phyloP scores from a whole-genome alignment of 495 filamentous ascomycete species.

The Annulohypoxylon nitens region DNA sequence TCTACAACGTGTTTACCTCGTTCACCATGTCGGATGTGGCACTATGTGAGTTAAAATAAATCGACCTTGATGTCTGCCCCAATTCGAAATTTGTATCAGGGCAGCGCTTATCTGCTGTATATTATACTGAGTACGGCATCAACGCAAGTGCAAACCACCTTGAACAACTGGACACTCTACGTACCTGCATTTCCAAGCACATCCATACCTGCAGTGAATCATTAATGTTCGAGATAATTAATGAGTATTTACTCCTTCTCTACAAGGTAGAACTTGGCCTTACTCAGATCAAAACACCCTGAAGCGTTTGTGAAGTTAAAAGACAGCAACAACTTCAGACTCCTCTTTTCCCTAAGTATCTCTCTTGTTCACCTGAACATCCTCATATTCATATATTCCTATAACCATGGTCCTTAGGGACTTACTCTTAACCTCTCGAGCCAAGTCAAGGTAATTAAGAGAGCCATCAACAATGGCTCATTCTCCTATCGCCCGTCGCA shows the following conservation, averaged over 20 bases:
- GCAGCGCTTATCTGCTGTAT: neutral
- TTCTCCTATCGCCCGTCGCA: constrained; percentile 15
- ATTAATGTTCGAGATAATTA: neutral
- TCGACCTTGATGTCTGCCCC: neutral
- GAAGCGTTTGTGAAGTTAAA: neutral
- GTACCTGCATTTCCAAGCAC: neutral
- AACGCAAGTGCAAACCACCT: constrained; percentile 6
- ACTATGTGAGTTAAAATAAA: too few species aligned
- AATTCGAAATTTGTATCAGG: neutral
- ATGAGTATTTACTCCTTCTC: constrained; percentile 7
- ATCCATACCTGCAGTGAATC: neutral
- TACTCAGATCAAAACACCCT: constrained; percentile 3
- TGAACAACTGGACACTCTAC: neutral
- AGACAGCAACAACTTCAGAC: neutral
- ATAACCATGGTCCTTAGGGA: constrained; percentile 26
- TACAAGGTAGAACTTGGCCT: neutral
- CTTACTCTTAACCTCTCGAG: constrained; percentile 2
- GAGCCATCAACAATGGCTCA: constrained; percentile 27
- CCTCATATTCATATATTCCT: constrained; percentile 27
- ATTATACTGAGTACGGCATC: neutral
- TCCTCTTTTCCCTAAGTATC: constrained; percentile 8
- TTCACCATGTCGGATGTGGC: neutral
- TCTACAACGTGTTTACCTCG: neutral
- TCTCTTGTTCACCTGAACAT: constrained; percentile 1
- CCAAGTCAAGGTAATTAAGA: constrained; percentile 10